phyloP scores from a whole-genome alignment of 306 rosid species.

The Glycine tomentella region DNA sequence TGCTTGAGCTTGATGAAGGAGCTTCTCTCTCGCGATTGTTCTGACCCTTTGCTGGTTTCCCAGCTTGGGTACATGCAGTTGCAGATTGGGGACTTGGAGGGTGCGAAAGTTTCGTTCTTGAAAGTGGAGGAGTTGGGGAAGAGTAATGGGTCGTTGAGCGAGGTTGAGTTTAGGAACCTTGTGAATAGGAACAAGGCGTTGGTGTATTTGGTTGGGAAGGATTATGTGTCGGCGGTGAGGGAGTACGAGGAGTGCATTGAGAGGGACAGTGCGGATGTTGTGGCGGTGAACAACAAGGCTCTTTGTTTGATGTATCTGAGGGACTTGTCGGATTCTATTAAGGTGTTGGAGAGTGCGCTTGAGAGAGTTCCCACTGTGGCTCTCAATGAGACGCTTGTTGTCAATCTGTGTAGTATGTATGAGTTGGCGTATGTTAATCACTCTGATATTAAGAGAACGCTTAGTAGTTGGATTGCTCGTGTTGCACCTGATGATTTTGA shows the following conservation, averaged over 20 bases:
- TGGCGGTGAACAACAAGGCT: conserved; percentile 86
- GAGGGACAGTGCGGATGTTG: conserved; percentile 70
- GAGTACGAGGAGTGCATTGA: conserved; percentile 91
- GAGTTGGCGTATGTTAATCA: conserved; percentile 97
- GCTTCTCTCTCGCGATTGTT: conserved; percentile 53
- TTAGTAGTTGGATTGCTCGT: conserved; percentile 91
- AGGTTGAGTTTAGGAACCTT: conserved; percentile 65
- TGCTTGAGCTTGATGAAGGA: conserved; percentile 68
- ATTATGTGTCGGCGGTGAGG: conserved; percentile 91
- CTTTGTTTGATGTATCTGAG: conserved; percentile 92
- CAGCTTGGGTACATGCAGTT: conserved; percentile 87
- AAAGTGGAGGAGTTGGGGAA: conserved; percentile 62
- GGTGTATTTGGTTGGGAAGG: conserved; percentile 84
- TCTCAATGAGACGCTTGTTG: conserved; percentile 80
- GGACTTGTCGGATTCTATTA: conserved; percentile 93
- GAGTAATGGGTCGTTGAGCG: conserved; percentile 58
- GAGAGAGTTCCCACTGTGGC: conserved; percentile 93
- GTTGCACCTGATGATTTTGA: conserved; percentile 98
- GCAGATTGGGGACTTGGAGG: conserved; percentile 86
- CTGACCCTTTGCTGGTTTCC: conserved; percentile 69
- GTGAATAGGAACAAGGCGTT: conserved; percentile 83
- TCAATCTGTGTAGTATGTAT: conserved; percentile 94
- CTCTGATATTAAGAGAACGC: conserved; percentile 85
- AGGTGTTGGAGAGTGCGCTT: conserved; percentile 85
- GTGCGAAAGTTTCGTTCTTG: conserved; percentile 73